These are phyloP conservation scores for Paracamarosporium sp. DNA, from an alignment of 2,329 filamentous ascomycete genomes.

Conservation along the genomic window DNA sequence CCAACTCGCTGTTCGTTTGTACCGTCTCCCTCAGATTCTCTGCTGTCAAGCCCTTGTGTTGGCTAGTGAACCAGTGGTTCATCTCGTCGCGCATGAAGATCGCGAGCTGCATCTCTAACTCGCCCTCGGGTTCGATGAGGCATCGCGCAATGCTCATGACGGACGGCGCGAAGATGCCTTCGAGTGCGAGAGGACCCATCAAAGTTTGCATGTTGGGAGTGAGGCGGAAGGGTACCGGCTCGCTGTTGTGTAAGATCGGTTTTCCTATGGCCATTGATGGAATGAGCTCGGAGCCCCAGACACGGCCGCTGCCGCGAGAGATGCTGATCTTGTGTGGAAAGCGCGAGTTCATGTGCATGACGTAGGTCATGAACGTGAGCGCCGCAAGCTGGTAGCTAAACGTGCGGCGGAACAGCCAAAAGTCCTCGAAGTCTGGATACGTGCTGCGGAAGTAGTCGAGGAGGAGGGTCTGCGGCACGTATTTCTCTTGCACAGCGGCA, in stretches of 20 bases:
- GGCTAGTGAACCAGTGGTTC: slow-evolving; percentile 92
- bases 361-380: slow-evolving; percentile 97
- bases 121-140: slow-evolving; percentile 79
- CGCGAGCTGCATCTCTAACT: slow-evolving; percentile 93
- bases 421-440: slow-evolving; percentile 89
- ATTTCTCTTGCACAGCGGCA: slow-evolving; percentile 90
- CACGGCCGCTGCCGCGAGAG: slow-evolving; percentile 83
- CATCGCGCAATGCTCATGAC: slow-evolving; percentile 97
- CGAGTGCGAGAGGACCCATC: slow-evolving; percentile 93
- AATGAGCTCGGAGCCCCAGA: slow-evolving; percentile 96
- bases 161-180: slow-evolving; percentile 93
- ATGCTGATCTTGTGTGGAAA: slow-evolving; percentile 97
- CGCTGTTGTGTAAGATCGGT: slow-evolving; percentile 91
- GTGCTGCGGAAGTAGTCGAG: slow-evolving; percentile 88
- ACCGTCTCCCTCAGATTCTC: slow-evolving; percentile 79
- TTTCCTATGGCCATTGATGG: slow-evolving; percentile 84
- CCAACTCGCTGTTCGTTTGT: slow-evolving; percentile 84
- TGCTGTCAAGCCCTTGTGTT: slow-evolving; percentile 70
- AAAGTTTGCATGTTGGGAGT: slow-evolving; percentile 95
- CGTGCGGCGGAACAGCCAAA: slow-evolving; percentile 97
- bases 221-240: slow-evolving; percentile 95
- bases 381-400: slow-evolving; percentile 96
- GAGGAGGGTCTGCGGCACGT: slow-evolving; percentile 81
- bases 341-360: slow-evolving; percentile 95
- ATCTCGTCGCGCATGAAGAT: slow-evolving; percentile 98